Percentiles rank a stretch among this genome's conserved stretches.
These are phyloP conservation scores for Monosporascus sp. DNA, from an alignment of 2,329 filamentous ascomycete genomes.

Conservation along the genomic window DNA sequence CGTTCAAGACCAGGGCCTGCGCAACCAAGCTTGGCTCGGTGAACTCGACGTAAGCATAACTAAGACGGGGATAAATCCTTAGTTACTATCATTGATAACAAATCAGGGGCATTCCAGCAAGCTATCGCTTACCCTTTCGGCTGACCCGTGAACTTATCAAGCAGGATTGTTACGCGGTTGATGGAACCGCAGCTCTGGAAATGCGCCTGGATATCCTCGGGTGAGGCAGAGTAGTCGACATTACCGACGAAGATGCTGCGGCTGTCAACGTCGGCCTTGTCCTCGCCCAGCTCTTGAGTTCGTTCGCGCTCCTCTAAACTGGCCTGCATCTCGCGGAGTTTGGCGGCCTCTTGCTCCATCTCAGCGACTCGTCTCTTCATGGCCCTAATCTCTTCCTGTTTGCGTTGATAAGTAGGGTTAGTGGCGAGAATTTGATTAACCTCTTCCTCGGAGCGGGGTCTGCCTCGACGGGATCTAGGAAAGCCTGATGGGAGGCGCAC, in stretches of 20 bases:
- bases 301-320: conserved; percentile 83
- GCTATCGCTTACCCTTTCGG: conserved; percentile 81
- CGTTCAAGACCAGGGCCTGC: conserved; percentile 90
- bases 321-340: conserved; percentile 82
- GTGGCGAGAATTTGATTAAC: conserved; percentile 11
- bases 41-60: conserved; percentile 98
- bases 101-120: background rate
- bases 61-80: conserved; percentile 32
- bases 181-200: conserved; percentile 97
- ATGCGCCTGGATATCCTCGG: conserved; percentile 96
- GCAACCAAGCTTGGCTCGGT: conserved; percentile 89
- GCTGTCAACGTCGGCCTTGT: conserved; percentile 92
- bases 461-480: conserved; percentile 6
- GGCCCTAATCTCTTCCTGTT: conserved; percentile 72
- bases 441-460: conserved; percentile 4
- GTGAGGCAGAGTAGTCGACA: conserved; percentile 94
- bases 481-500: conserved; percentile 29
- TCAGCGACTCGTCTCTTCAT: conserved; percentile 85
- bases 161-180: conserved; percentile 93
- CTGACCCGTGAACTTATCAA: conserved; percentile 98
- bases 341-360: conserved; percentile 86
- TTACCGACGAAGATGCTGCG: conserved; percentile 98
- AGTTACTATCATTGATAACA: background rate
- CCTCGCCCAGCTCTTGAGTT: conserved; percentile 76
- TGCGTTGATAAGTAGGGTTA: conserved; percentile 14